These are phyloP conservation scores for Dichomitus squalens DNA, from an alignment of 1,284 basidiomycete species.

Conservation along the genomic window DNA sequence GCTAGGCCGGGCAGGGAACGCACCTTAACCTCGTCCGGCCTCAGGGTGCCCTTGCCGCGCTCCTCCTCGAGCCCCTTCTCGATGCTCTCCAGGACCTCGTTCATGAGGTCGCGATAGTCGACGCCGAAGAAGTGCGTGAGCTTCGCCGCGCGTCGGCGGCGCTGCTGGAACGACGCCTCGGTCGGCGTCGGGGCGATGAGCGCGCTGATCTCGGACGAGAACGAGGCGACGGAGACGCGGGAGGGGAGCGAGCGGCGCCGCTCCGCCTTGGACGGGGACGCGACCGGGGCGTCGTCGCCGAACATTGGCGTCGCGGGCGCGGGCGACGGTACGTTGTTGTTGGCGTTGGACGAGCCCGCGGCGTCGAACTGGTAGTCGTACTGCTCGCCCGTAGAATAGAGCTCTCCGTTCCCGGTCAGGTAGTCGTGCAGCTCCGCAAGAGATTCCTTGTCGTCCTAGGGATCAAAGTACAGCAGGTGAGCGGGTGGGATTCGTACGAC, in stretches of 20 bases:
- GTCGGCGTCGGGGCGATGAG: conserved; percentile 45
- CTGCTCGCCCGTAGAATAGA: conserved; percentile 15
- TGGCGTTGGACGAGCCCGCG: conserved; percentile 21
- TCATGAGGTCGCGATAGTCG: conserved; percentile 73
- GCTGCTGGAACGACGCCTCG: conserved; percentile 60
- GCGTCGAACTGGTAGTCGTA: background rate
- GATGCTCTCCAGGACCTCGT: conserved; percentile 76
- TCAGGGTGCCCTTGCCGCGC: conserved; percentile 58
- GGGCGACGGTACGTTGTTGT: conserved; percentile 14
- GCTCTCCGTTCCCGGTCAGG: conserved; percentile 48
- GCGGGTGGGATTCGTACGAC: background rate
- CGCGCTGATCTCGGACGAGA: conserved; percentile 50
- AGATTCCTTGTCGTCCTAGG: conserved; percentile 71
- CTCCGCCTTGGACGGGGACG: conserved; percentile 40
- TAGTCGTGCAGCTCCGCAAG: conserved; percentile 74
- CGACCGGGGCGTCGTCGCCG: conserved; percentile 17
- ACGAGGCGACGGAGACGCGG: conserved; percentile 59
- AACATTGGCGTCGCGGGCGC: conserved; percentile 16
- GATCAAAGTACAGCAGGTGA: conserved; percentile 4
- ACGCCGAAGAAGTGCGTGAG: conserved; percentile 83
- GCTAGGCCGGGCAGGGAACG: too few species aligned
- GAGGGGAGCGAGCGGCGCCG: conserved; percentile 73
- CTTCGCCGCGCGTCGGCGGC: conserved; percentile 75
- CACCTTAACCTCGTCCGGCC: conserved; percentile 71
- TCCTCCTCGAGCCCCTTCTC: conserved; percentile 76